Conservation (phyloP, 2,329 filamentous ascomycete genomes). For the Hortaea werneckii region DNA sequence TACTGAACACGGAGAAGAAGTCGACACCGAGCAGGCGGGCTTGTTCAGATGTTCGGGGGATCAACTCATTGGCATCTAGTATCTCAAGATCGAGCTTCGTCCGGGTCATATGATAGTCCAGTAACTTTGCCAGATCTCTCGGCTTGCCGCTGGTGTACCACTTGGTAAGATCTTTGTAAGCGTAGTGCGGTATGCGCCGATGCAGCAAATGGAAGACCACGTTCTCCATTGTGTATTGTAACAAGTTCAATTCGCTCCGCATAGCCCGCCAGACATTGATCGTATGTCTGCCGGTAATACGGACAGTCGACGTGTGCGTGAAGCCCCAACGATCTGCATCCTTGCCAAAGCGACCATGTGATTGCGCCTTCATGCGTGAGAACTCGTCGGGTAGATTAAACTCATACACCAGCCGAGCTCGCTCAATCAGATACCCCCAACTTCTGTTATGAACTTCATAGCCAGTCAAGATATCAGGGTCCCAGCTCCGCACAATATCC, state of each 20-base stretch:
- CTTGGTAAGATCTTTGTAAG: slow-evolving; percentile 63
- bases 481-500: slow-evolving; percentile 69
- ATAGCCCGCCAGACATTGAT: slow-evolving; percentile 97
- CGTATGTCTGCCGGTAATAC: slow-evolving; percentile 87
- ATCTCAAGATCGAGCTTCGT: slow-evolving; percentile 82
- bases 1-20: slow-evolving; percentile 91
- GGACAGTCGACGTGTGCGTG: slow-evolving; percentile 83
- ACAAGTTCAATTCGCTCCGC: slow-evolving; percentile 78
- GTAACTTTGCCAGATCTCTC: slow-evolving; percentile 59
- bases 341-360: slow-evolving; percentile 74
- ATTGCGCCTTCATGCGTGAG: slow-evolving; percentile 75
- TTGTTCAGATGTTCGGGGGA: slow-evolving; percentile 85
- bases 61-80: slow-evolving; percentile 77
- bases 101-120: slow-evolving; percentile 67
- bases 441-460: slow-evolving; percentile 90
- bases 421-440: slow-evolving; percentile 92
- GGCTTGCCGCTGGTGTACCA: slow-evolving; percentile 69
- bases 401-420: slow-evolving; percentile 75
- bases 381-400: slow-evolving; percentile 87
- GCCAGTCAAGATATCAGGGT: slow-evolving; percentile 87
- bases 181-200: slow-evolving; percentile 77
- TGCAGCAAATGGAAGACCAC: slow-evolving; percentile 87
- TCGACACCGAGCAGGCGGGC: slow-evolving; percentile 86
- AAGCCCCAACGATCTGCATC: slow-evolving; percentile 88
- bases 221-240: slow-evolving; percentile 95